A percentile compares a stretch with the other conserved stretches of the same genome.
phyloP scores from a whole-genome alignment of 164 flowering plant genomes.

The Berberis thunbergii region DNA sequence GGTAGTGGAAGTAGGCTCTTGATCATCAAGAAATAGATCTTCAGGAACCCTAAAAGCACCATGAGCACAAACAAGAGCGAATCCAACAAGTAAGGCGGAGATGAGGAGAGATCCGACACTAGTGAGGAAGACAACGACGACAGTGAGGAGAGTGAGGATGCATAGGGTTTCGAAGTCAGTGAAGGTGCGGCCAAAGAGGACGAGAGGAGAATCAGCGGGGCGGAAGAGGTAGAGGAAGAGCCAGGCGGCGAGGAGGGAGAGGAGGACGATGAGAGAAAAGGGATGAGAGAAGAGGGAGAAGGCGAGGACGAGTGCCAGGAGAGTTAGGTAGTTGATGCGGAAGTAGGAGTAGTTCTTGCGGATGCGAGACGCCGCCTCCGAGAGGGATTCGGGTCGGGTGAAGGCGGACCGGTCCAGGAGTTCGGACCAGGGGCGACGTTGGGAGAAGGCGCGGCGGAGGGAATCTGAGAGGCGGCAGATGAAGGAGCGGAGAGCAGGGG shows the following conservation, averaged over 20 bases:
- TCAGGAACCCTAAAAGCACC: slow-evolving; percentile 73
- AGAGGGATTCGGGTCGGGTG: slow-evolving; percentile 51
- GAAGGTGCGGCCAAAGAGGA: slow-evolving; percentile 51
- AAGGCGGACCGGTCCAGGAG: slow-evolving; percentile 64
- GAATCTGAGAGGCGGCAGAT: slow-evolving; percentile 38
- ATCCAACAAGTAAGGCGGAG: slow-evolving; percentile 52
- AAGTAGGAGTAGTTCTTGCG: slow-evolving; percentile 78
- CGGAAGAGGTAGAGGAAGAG: slow-evolving; percentile 70
- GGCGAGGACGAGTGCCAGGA: slow-evolving; percentile 37
- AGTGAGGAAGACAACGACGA: slow-evolving; percentile 58
- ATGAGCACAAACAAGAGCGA: slow-evolving; percentile 49
- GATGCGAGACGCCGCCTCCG: slow-evolving; percentile 61
- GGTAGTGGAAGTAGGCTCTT: slow-evolving; percentile 27
- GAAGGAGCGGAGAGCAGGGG: slow-evolving; percentile 59
- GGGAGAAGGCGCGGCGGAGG: slow-evolving; percentile 43
- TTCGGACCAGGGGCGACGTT: slow-evolving; percentile 71
- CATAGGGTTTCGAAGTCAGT: slow-evolving; percentile 56
- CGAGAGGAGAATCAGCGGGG: slow-evolving; percentile 58
- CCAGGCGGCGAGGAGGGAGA: slow-evolving; percentile 56
- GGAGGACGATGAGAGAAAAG: slow-evolving; percentile 52
- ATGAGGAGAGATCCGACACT: slow-evolving; percentile 65
- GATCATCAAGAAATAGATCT: slow-evolving; percentile 73
- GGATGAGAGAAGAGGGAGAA: slow-evolving; percentile 64
- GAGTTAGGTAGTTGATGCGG: slow-evolving; percentile 57
- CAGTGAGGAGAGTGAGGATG: slow-evolving; percentile 25